These are phyloP conservation scores for Coemansia sp. DNA, from an alignment of 192 early-diverging fungal genomes.

Conservation along the genomic window DNA sequence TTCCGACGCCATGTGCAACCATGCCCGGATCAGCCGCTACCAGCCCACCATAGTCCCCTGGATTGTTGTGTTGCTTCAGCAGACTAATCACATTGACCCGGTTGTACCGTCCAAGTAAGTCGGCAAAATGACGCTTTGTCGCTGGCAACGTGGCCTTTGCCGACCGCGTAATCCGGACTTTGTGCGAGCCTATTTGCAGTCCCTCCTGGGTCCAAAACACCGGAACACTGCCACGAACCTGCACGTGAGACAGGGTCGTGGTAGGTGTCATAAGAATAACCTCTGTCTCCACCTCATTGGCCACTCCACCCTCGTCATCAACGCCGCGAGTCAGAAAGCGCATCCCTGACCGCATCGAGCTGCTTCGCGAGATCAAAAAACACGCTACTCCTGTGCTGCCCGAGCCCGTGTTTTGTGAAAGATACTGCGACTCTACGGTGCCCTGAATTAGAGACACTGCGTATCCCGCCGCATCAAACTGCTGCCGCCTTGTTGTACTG, in stretches of 20 bases:
- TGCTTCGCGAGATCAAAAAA: slow-evolving; percentile 49
- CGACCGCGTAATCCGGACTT: slow-evolving; percentile 81
- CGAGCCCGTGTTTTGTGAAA: slow-evolving; percentile 3
- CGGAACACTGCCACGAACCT: slow-evolving; percentile 84
- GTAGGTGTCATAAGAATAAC: slow-evolving; percentile 64
- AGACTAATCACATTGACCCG: slow-evolving; percentile 79
- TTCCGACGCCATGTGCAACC: slow-evolving; percentile 19
- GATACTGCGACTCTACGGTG: slow-evolving; percentile 30
- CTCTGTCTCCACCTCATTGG: slow-evolving; percentile 99
- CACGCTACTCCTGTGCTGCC: slow-evolving; percentile 12
- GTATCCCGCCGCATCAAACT: slow-evolving; percentile 73
- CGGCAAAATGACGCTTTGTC: slow-evolving; percentile 71
- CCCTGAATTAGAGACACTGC: slow-evolving; percentile 61
- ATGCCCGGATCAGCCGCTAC: slow-evolving; percentile 12
- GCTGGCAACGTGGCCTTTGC: slow-evolving; percentile 82
- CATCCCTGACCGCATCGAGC: slow-evolving; percentile 70
- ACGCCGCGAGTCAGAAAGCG: slow-evolving; percentile 93
- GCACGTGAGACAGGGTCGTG: slow-evolving; percentile 73
- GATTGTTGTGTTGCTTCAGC: slow-evolving; percentile 59
- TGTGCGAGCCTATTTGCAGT: slow-evolving; percentile 78
- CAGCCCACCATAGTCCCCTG: slow-evolving; percentile 21
- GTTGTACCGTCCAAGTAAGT: slow-evolving; percentile 72
- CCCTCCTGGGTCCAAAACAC: slow-evolving; percentile 98
- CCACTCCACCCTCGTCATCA: slow-evolving; percentile 93
- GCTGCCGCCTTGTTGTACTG: slow-evolving; percentile 58